Percentiles rank a stretch among this genome's conserved stretches.
These are phyloP conservation scores for Takashimella koratensis DNA, from an alignment of 1,284 basidiomycete species.

Conservation along the genomic window DNA sequence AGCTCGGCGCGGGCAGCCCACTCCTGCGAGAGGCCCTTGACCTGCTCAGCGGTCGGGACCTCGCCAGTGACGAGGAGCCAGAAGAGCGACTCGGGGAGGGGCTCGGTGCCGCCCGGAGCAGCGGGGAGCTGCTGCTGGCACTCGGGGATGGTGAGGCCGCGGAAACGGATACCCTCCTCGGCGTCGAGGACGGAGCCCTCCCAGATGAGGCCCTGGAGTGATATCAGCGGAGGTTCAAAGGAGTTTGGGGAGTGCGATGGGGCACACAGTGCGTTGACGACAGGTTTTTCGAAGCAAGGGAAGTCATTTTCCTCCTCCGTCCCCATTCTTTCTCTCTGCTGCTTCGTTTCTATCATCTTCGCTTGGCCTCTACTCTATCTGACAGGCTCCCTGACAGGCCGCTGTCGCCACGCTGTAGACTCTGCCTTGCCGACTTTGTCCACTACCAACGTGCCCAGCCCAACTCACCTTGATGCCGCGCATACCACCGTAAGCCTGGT, in stretches of 20 bases:
- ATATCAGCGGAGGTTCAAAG: too few species aligned
- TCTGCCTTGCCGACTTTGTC: too few species aligned
- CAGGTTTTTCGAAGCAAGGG: too few species aligned
- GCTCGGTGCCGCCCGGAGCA: slow-evolving; percentile 83
- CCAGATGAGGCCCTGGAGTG: slow-evolving; percentile 70
- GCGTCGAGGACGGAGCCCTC: slow-evolving; percentile 92
- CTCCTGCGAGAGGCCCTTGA: slow-evolving; percentile 76
- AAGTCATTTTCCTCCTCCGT: too few species aligned
- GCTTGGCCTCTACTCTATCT: too few species aligned
- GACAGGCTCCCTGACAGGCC: too few species aligned
- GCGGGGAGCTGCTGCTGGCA: slow-evolving; percentile 79
- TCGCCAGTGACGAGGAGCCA: slow-evolving; percentile 93
- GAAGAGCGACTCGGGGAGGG: slow-evolving; percentile 90
- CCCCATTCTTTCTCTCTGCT: too few species aligned
- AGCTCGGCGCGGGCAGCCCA: slow-evolving; percentile 87
- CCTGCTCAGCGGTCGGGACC: slow-evolving; percentile 83
- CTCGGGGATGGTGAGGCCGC: slow-evolving; percentile 87
- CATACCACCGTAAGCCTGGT: slow-evolving; percentile 89
- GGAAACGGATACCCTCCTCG: slow-evolving; percentile 95
- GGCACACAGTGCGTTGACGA: too few species aligned
- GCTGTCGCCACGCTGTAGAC: too few species aligned
- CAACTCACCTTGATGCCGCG: slow-evolving; percentile 60
- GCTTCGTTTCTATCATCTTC: too few species aligned
- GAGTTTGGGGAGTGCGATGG: background rate
- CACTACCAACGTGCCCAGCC: too few species aligned